Percentiles rank a stretch among this genome's conserved stretches.
These are phyloP conservation scores for Apiospora arundinis DNA, from an alignment of 2,329 filamentous ascomycete species.

Conservation along the genomic window DNA sequence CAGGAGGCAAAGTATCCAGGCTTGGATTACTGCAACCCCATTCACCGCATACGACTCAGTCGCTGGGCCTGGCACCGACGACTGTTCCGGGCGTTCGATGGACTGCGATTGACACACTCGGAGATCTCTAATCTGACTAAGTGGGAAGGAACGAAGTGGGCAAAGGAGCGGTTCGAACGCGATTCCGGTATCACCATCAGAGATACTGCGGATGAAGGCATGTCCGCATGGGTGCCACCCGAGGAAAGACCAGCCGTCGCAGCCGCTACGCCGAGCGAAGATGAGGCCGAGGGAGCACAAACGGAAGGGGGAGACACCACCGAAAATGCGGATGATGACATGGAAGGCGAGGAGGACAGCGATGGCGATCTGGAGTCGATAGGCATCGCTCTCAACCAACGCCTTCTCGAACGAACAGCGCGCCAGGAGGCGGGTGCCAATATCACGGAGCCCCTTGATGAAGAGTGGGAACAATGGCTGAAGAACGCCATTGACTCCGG, in stretches of 20 bases:
- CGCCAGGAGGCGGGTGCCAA: constrained; percentile 66
- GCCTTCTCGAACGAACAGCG: constrained; percentile 68
- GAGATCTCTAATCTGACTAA: constrained; percentile 77
- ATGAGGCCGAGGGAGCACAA: not conserved
- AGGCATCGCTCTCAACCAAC: constrained; percentile 67
- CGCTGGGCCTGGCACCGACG: constrained; percentile 79
- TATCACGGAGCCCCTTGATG: constrained; percentile 63
- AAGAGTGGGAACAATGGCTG: constrained; percentile 77
- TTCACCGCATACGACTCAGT: constrained; percentile 78
- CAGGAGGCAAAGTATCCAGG: constrained; percentile 83
- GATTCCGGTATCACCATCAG: constrained; percentile 73
- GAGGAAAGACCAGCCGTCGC: constrained; percentile 38
- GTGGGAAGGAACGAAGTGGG: constrained; percentile 86
- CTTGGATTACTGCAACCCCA: constrained; percentile 76
- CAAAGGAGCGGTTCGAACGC: constrained; percentile 78
- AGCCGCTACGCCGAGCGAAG: not conserved
- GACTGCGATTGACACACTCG: constrained; percentile 68
- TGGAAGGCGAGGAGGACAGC: constrained; percentile 54
- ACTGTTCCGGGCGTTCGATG: constrained; percentile 78
- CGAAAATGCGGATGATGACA: constrained; percentile 41
- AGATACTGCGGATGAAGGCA: constrained; percentile 75
- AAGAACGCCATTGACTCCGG: constrained; percentile 73
- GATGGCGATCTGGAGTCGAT: constrained; percentile 62
- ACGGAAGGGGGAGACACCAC: not conserved
- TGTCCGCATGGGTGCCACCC: constrained; percentile 65